phyloP scores from a whole-genome alignment of 2,329 filamentous ascomycete genomes.

The Paraconiothyrium sp. region DNA sequence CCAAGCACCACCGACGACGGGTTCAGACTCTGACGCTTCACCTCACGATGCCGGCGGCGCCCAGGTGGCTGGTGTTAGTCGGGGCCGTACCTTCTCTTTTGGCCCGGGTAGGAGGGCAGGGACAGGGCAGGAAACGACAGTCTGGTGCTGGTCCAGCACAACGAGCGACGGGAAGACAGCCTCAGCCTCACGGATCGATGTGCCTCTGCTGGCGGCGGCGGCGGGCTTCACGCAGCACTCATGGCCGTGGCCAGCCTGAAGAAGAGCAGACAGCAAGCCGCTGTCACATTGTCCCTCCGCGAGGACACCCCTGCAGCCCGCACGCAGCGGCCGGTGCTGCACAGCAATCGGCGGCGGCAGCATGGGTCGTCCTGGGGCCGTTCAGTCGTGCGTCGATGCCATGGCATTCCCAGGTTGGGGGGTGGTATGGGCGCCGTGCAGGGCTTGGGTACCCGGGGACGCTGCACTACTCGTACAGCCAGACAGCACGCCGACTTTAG shows the following conservation, averaged over 20 bases:
- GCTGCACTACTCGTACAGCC: slow-evolving; percentile 29
- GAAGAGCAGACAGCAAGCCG: slow-evolving; percentile 10
- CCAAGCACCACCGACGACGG: slow-evolving; percentile 1
- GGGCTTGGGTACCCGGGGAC: slow-evolving; percentile 38
- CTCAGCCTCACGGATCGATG: not conserved
- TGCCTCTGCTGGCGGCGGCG: not conserved
- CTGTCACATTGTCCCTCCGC: slow-evolving; percentile 33
- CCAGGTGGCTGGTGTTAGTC: slow-evolving; percentile 1
- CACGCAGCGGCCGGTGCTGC: slow-evolving; percentile 22
- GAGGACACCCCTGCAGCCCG: slow-evolving; percentile 41
- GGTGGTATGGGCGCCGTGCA: slow-evolving; percentile 37
- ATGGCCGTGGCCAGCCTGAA: slow-evolving; percentile 2
- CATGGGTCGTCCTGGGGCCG: slow-evolving; percentile 33
- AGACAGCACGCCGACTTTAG: slow-evolving; percentile 43
- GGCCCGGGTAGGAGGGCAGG: not conserved
- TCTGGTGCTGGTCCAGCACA: not conserved
- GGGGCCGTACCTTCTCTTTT: slow-evolving; percentile 5
- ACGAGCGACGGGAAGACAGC: slow-evolving; percentile 3
- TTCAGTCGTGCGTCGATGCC: slow-evolving; percentile 41
- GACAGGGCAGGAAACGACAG: not conserved
- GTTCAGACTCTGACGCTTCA: not conserved
- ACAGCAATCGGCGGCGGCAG: slow-evolving; percentile 40
- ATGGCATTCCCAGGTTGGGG: slow-evolving; percentile 45
- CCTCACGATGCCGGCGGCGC: not conserved
- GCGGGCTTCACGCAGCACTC: not conserved